Evolutionary conservation across 805 yeast genomes (phyloP).

Genomic region (Pichia sporocuriosa): DNA sequence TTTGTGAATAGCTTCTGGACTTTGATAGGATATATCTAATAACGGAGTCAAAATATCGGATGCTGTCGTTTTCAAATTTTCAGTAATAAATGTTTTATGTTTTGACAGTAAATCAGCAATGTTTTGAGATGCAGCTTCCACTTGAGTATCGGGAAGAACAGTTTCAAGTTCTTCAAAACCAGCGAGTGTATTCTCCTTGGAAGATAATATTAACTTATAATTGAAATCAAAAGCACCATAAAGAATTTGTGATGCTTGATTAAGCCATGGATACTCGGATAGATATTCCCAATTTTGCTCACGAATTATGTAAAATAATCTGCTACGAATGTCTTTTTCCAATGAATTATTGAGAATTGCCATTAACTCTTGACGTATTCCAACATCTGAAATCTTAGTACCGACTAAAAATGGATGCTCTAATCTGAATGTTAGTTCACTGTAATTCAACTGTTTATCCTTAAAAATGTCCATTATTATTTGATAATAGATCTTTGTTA

Average conservation of each 20-base stretch:
- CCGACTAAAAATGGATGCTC: conserved; percentile 96
- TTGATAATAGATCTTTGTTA: conserved; percentile 73
- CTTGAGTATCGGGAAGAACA: conserved; percentile 21
- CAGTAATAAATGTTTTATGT: conserved; percentile 22
- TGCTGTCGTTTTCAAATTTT: conserved; percentile 37
- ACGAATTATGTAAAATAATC: conserved; percentile 79
- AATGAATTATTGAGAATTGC: conserved; percentile 68
- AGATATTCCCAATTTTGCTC: conserved; percentile 97
- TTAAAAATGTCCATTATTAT: conserved; percentile 85
- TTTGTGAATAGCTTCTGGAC: conserved; percentile 68
- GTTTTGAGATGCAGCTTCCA: conserved; percentile 12
- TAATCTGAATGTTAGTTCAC: conserved; percentile 89
- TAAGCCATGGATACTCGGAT: conserved; percentile 91
- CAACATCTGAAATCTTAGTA: conserved; percentile 72
- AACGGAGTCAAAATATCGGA: conserved; percentile 63
- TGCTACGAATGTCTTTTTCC: conserved; percentile 68
- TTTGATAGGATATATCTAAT: conserved; percentile 73
- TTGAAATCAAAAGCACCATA: conserved; percentile 67
- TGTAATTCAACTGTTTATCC: conserved; percentile 65
- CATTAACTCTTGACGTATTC: conserved; percentile 73
- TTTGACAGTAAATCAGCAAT: conserved; percentile 17
- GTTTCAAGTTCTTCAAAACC: conserved; percentile 40
- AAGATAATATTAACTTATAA: conserved; percentile 38
- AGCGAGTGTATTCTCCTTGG: conserved; percentile 47
- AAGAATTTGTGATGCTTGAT: conserved; percentile 82